Conservation (phyloP, 805 yeast species). For the Saturnispora besseyi region DNA sequence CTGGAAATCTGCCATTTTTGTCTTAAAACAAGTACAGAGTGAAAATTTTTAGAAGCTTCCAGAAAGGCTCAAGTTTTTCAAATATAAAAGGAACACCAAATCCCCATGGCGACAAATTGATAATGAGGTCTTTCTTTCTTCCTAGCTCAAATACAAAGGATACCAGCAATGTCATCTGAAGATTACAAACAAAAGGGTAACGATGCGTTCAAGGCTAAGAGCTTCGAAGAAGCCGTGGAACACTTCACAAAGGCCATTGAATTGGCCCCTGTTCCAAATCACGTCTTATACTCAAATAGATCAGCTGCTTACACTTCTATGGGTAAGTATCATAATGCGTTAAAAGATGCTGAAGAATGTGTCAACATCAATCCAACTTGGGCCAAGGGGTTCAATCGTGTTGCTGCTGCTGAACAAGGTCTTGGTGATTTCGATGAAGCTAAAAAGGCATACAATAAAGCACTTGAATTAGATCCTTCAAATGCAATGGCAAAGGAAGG, state of each 20-base stretch:
- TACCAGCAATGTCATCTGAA: slow-evolving; percentile 47
- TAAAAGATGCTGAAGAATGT: slow-evolving; percentile 79
- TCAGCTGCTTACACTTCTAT: slow-evolving; percentile 84
- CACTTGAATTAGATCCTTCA: slow-evolving; percentile 67
- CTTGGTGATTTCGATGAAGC: slow-evolving; percentile 73
- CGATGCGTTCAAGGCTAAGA: slow-evolving; percentile 83
- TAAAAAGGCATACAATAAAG: slow-evolving; percentile 59
- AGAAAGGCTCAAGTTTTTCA: not conserved
- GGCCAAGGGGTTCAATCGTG: slow-evolving; percentile 94
- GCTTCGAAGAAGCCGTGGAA: slow-evolving; percentile 71
- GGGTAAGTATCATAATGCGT: slow-evolving; percentile 64
- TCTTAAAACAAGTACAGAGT: not conserved
- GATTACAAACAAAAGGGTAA: slow-evolving; percentile 89
- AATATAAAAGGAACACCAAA: not conserved
- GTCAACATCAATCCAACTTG: slow-evolving; percentile 73
- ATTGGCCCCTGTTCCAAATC: slow-evolving; percentile 74
- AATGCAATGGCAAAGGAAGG: slow-evolving; percentile 89
- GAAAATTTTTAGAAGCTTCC: slow-evolving; percentile 1
- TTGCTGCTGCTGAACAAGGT: slow-evolving; percentile 91
- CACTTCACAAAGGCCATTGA: slow-evolving; percentile 81
- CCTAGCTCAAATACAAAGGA: not conserved
- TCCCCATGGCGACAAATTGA: not conserved
- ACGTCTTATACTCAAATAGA: slow-evolving; percentile 87
- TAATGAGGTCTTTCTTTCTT: not conserved
- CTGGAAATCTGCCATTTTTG: slow-evolving; percentile 10